Percentiles rank a stretch among this genome's conserved stretches.
phyloP scores from a whole-genome alignment of 345 rosid genomes.

The Iberis pinnata region DNA sequence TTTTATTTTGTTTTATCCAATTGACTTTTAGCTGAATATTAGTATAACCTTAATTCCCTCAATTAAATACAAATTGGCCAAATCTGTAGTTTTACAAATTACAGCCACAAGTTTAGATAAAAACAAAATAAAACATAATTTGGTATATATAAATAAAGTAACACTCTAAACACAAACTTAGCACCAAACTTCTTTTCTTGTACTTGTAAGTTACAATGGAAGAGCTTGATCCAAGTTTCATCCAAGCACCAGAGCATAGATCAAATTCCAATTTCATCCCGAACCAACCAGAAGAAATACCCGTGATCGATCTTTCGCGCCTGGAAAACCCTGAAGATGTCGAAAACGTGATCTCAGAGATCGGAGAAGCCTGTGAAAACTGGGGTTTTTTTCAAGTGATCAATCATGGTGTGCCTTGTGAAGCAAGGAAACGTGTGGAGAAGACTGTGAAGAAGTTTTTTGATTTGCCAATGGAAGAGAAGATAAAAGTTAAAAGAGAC shows the following conservation, averaged over 20 bases:
- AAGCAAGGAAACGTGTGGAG: constrained; percentile 25
- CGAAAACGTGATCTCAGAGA: constrained; percentile 32
- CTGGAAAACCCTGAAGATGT: constrained; percentile 14
- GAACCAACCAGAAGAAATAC: constrained; percentile 37
- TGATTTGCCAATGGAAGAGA: constrained; percentile 42
- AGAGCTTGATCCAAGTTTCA: constrained; percentile 39
- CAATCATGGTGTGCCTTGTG: constrained; percentile 41
- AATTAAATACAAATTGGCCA: no score
- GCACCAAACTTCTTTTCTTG: background rate
- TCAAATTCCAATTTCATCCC: constrained; percentile 18
- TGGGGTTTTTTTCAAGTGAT: constrained; percentile 63
- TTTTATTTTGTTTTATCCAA: no score
- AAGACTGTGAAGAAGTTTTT: constrained; percentile 38
- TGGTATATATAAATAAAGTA: constrained; percentile 5
- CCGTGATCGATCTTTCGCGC: constrained; percentile 39
- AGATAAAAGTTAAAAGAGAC: constrained; percentile 47
- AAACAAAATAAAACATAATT: background rate
- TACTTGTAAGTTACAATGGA: constrained; percentile 34
- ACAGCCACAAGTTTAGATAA: no score
- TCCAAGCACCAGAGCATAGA: constrained; percentile 42
- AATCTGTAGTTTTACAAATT: no score
- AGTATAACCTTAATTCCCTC: no score
- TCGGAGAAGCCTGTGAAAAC: constrained; percentile 42
- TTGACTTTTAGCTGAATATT: no score
- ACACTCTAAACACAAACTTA: background rate